Evolutionary conservation across 768 basidiomycete species (phyloP), one percentile per base, ranked within the genome.

Genomic region (Rhodotorula paludigena): DNA sequence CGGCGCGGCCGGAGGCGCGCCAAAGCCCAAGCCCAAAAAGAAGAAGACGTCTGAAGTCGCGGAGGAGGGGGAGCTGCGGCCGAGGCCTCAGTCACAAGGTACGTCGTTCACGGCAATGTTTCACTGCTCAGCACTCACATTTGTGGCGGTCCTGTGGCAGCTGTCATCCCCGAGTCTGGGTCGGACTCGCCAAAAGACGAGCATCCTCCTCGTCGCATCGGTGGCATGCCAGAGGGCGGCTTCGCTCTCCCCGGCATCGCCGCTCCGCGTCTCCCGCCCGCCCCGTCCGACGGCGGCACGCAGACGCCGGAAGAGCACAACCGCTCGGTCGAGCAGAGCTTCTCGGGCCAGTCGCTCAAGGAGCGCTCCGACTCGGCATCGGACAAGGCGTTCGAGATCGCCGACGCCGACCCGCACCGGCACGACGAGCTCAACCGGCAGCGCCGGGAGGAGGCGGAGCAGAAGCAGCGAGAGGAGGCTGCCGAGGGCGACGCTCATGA

Each of bases 161-260:
- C 41, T 11, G 58, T 60, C 25, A 53, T 48, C 35, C 39, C 56
- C 15, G 56, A 45, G 23, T 39, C 60, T 5, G 51, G 30, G 10
- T 68, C 66, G 16, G 62, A 53, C 1, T 41, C 20, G 20, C 18
- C 63, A 2, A 49, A 38, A 32, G 39, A 53, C 8, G 35, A 8
- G 2, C 32, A 59, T 33, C 67, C 67, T 23, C 62, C 61, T 11
- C 67, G 62, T 23, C 51, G 62, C 1, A 36, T 38, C 30, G 66
- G 66, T 5, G 66, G 66, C 8, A 64, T 64, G 8, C 71, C 71
- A 1, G 30, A 9, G 16, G 71, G 71, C 4, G 71, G 71, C 7
- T 62, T 72, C 42, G 59, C 60, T 3, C 45, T 72, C 1, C 66
- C 66, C 11, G 71, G 71, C 32, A 68, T 72, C 41, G 63, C 53